Evolutionary conservation across 805 yeast species (phyloP), one percentile per base, ranked within the genome.

Genomic region (Candida ponderosae): DNA sequence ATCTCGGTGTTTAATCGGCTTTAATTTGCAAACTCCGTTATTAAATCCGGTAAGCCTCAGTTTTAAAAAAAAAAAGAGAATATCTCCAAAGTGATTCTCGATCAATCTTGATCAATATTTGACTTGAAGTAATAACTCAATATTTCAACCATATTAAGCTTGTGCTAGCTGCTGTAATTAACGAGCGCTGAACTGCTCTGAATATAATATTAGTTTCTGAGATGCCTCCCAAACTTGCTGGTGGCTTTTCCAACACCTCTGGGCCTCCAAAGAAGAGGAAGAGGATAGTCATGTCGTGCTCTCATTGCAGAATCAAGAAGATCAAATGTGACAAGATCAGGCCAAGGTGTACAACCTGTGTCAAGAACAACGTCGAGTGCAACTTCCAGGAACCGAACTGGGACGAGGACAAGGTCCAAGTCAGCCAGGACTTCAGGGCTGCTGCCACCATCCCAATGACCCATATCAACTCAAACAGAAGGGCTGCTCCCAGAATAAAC

Each of bases 321-420:
- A 43, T 46, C 3, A 47, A 42, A 40, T 68, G 74, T 53, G 72
- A 65, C 44, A 63, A 65, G 39, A 60, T 60, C 18, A 63, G 74
- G 39, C 81, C 81, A 1, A 69, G 66, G 36, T 74, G 81, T 50
- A 59, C 65, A 6, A 74, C 67, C 44, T 74, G 81, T 55, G 53
- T 59, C 18, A 71, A 70, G 46, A 64, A 71, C 21, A 74, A 72
- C 2, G 70, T 65, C 10, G 64, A 64, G 9, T 74, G 79, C 39
- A 65, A 64, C 23, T 74, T 74, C 44, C 62, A 72, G 48, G 78
- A 72, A 43, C 81, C 78, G 27, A 62, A 68, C 18, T 74, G 81
- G 81, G 74, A 65, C 51, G 51, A 80, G 41, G 70, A 62, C 18
- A 46, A 60, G 11, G 35, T 18, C 8, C 18, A 38, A 6, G 18